Percentiles rank a stretch among this genome's conserved stretches.
These are phyloP conservation scores for Boletus subcaerulescens DNA, from an alignment of 768 basidiomycete species.

Conservation along the genomic window DNA sequence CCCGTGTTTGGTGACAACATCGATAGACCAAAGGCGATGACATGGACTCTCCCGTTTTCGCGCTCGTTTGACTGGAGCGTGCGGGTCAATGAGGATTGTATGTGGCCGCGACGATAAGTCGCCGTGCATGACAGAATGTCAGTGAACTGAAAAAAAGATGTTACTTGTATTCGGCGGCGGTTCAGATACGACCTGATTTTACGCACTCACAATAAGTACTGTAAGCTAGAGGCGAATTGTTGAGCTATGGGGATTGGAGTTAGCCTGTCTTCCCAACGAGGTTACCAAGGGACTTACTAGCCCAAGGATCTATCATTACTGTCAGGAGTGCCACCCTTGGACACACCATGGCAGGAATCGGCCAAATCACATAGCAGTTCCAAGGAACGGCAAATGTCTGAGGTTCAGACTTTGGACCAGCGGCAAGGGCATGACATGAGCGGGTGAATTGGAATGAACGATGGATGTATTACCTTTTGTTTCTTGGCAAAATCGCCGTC, in stretches of 20 bases:
- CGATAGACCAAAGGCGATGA: slow-evolving; percentile 36
- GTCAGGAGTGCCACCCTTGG: slow-evolving; percentile 5
- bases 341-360: slow-evolving; percentile 19
- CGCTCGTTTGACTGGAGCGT: slow-evolving; percentile 39
- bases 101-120: slow-evolving; percentile 7
- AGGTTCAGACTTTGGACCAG: slow-evolving; percentile 9
- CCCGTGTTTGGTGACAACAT: slow-evolving; percentile 7
- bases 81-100: not conserved
- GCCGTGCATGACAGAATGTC: slow-evolving; percentile 16
- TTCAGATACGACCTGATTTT: no score
- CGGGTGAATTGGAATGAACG: no score
- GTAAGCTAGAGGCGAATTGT: not conserved
- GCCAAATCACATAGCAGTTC: slow-evolving; percentile 18
- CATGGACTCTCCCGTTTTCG: slow-evolving; percentile 28
- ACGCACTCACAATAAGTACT: slow-evolving; percentile 4
- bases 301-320: not conserved
- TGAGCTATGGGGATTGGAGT: slow-evolving; percentile 4
- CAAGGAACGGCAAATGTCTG: slow-evolving; percentile 17
- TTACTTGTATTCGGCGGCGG: no score
- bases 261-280: not conserved
- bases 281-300: no score
- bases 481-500: no score
- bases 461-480: no score
- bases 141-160: slow-evolving; percentile 10
- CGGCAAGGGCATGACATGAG: no score